Evolutionary conservation across 2,329 filamentous ascomycete species (phyloP).

Genomic region (Purpureocillium lavendulum): DNA sequence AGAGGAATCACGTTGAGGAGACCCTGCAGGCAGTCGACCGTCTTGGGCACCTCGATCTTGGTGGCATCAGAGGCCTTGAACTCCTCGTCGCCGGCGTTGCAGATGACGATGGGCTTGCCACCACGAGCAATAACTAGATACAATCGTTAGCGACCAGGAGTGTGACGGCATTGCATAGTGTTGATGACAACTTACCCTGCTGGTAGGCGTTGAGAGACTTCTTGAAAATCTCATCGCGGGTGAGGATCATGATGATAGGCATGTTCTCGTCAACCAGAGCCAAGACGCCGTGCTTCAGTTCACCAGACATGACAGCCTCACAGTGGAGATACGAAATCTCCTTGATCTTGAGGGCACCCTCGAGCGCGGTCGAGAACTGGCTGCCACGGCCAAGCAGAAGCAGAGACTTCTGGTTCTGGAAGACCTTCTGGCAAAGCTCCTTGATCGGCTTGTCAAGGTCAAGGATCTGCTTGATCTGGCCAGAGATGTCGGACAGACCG

Average conservation of each 20-base stretch:
- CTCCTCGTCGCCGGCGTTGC: constrained; percentile 83
- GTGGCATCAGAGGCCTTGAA: constrained; percentile 83
- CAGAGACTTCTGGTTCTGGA: constrained; percentile 96
- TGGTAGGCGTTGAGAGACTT: constrained; percentile 99
- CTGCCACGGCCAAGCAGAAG: constrained; percentile 89
- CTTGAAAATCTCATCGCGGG: constrained; percentile 88
- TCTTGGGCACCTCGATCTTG: constrained; percentile 96
- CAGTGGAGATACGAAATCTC: constrained; percentile 99
- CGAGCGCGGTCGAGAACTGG: constrained; percentile 93
- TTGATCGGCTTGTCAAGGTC: constrained; percentile 92
- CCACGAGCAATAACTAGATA: constrained; percentile 78
- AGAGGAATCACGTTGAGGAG: constrained; percentile 96
- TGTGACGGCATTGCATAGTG: neutral
- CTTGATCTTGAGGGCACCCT: constrained; percentile 98
- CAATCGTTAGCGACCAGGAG: constrained; percentile 10
- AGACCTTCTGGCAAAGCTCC: constrained; percentile 80
- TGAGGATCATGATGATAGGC: constrained; percentile 99
- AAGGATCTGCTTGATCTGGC: constrained; percentile 86
- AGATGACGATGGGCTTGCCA: constrained; percentile 97
- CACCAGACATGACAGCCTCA: constrained; percentile 99
- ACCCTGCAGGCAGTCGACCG: constrained; percentile 90
- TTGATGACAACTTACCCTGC: constrained; percentile 55
- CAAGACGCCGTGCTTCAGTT: constrained; percentile 97
- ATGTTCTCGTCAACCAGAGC: constrained; percentile 97
- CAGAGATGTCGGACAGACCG: constrained; percentile 77